Base-by-base conservation (phyloP, 768 basidiomycete genomes). In the Leccinum boreale region DNA sequence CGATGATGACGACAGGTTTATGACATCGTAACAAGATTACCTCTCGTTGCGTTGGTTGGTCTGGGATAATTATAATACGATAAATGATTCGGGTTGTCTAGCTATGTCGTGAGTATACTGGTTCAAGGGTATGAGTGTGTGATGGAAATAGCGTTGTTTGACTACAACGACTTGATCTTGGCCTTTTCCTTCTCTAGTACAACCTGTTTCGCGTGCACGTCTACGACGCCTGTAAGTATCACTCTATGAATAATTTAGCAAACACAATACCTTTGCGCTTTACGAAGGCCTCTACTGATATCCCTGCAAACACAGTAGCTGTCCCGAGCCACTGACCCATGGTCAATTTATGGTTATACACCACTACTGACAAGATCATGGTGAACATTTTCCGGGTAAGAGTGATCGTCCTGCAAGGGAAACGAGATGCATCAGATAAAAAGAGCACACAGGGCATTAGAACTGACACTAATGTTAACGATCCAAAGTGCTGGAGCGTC, bases 331-430 rank as follows among this genome's bases (percentile, higher is more conserved):
- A 98, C 72, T 98, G 97, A 2, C 94, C 94, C 2, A 69, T 49
- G 0, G 88, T 86, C 53, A 99, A 78, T 61, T 77, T 83, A 73
- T 98, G 97, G 65, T 91, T 87, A 70, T 97, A 98, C 1, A 98
- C 81, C 26, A 95, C 71, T 7, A 99, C 95, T 17, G 93, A 96
- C 44, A 99, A 79, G 15, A 99, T 79, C 95, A 99, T 99, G 9
- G 97, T 98, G 74, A 97, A 94, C 72, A 99, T 78, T 75, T 98
- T 98, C 56, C 97, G 82, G 14, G 97, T 98, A 55, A 99, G 81
- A 4, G 97, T 99, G 65, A 98, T 90, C 36, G 92, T 98, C 47
- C 92, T 93, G 70, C 11, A 55, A 44, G 59, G 6, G 4, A 31
- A 49, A 42, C 60, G 31, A 55, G 60, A 63, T 39, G 51, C 6